Conservation (phyloP, 352 stramenopile genomes). For the Globisporangium viniferum region DNA sequence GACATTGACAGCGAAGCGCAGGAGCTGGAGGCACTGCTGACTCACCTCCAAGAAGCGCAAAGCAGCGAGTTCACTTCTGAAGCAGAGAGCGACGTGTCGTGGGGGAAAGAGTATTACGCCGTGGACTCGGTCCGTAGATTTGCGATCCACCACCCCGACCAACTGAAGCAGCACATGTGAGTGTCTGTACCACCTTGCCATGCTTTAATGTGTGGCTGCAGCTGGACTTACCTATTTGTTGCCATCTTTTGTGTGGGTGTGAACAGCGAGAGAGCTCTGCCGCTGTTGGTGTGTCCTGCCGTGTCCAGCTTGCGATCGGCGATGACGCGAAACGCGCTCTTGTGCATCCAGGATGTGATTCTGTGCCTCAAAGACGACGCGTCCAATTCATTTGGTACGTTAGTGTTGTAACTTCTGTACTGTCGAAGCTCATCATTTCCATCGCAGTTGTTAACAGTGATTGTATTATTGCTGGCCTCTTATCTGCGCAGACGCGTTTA, state of each 20-base stretch:
- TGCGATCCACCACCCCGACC: constrained; percentile 30
- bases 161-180: constrained; percentile 26
- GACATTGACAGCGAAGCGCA: constrained; percentile 30
- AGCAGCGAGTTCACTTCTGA: background rate
- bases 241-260: background rate
- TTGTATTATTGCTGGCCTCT: background rate
- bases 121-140: constrained; percentile 46
- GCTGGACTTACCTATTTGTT: background rate
- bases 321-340: constrained; percentile 61
- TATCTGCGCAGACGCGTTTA: constrained; percentile 25
- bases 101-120: constrained; percentile 39
- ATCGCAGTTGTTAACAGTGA: background rate
- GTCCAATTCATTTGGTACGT: constrained; percentile 28
- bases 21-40: constrained; percentile 33
- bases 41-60: constrained; percentile 6
- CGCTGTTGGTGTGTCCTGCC: constrained; percentile 47
- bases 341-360: constrained; percentile 65
- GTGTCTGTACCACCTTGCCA: too few species aligned
- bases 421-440: background rate
- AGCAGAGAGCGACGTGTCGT: constrained; percentile 21
- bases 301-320: constrained; percentile 57
- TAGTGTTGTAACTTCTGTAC: background rate
- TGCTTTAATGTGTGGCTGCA: too few species aligned
- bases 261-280: constrained; percentile 16
- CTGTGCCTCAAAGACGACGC: constrained; percentile 25